Percentiles rank a stretch among this genome's conserved stretches.
phyloP scores from a whole-genome alignment of 2,329 filamentous ascomycete species.

The Truncatella angustata region DNA sequence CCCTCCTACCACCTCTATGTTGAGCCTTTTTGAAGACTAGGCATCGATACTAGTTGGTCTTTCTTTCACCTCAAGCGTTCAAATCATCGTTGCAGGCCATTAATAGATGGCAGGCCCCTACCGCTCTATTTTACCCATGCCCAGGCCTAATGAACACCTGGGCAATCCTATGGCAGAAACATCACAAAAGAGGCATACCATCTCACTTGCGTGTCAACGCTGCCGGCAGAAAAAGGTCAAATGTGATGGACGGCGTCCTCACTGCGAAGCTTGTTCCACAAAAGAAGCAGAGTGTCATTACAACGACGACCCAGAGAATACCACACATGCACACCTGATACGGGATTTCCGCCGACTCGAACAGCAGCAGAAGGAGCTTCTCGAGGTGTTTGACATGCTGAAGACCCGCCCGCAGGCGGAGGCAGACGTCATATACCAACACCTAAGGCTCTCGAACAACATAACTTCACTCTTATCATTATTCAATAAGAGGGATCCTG shows the following conservation, averaged over 20 bases:
- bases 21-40: too few species aligned
- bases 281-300: conserved; percentile 3
- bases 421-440: conserved; percentile 7
- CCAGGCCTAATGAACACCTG: too few species aligned
- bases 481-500: conserved; percentile 8
- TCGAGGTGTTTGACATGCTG: conserved; percentile 10
- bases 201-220: conserved; percentile 4
- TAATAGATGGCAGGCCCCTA: background rate
- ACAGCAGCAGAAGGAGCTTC: conserved; percentile 4
- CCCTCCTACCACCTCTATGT: too few species aligned
- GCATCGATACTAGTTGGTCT: too few species aligned
- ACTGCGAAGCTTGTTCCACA: background rate
- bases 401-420: conserved; percentile 6
- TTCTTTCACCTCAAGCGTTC: too few species aligned
- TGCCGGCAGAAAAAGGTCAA: conserved; percentile 9
- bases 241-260: conserved; percentile 7
- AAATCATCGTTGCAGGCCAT: too few species aligned
- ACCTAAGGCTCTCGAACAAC: background rate
- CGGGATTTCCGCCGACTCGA: conserved; percentile 6
- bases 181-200: background rate
- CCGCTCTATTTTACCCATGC: background rate
- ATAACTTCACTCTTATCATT: background rate
- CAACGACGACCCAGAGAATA: conserved; percentile 9
- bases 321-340: conserved; percentile 4
- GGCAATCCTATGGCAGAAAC: too few species aligned